phyloP scores from a whole-genome alignment of 2,329 filamentous ascomycete species.

The Fusarium concolor region DNA sequence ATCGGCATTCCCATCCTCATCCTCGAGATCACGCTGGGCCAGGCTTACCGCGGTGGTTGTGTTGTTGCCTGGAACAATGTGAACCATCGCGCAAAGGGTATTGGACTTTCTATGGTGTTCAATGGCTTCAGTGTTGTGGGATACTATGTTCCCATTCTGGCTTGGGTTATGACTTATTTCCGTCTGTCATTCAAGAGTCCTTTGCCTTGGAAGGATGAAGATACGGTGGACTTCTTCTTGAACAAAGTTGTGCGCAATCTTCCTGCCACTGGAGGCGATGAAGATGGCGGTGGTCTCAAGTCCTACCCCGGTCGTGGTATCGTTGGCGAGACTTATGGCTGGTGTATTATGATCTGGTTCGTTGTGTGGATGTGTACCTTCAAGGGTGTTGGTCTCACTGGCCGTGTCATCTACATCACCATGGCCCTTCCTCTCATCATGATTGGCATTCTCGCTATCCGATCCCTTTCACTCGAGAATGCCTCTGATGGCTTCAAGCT shows the following conservation, averaged over 20 bases:
- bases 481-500: slow-evolving; percentile 61
- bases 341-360: slow-evolving; percentile 67
- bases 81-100: slow-evolving; percentile 61
- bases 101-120: slow-evolving; percentile 62
- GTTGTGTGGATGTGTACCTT: slow-evolving; percentile 68
- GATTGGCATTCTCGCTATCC: slow-evolving; percentile 63
- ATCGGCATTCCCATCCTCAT: slow-evolving; percentile 65
- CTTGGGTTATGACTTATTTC: slow-evolving; percentile 69
- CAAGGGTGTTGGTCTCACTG: slow-evolving; percentile 65
- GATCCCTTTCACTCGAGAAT: slow-evolving; percentile 62
- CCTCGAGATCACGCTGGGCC: slow-evolving; percentile 74
- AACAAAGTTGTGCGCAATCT: slow-evolving; percentile 53
- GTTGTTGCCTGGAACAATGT: slow-evolving; percentile 63
- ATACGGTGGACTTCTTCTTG: neutral
- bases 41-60: slow-evolving; percentile 64
- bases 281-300: slow-evolving; percentile 10
- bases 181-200: slow-evolving; percentile 63
- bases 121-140: slow-evolving; percentile 62
- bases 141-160: slow-evolving; percentile 66
- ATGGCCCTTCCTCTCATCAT: slow-evolving; percentile 67
- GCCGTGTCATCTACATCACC: slow-evolving; percentile 66
- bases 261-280: neutral
- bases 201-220: slow-evolving; percentile 59
- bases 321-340: slow-evolving; percentile 64
- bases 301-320: slow-evolving; percentile 57